Evolutionary conservation across 1,284 basidiomycete genomes (phyloP).

Genomic region (Malassezia cuniculi): DNA sequence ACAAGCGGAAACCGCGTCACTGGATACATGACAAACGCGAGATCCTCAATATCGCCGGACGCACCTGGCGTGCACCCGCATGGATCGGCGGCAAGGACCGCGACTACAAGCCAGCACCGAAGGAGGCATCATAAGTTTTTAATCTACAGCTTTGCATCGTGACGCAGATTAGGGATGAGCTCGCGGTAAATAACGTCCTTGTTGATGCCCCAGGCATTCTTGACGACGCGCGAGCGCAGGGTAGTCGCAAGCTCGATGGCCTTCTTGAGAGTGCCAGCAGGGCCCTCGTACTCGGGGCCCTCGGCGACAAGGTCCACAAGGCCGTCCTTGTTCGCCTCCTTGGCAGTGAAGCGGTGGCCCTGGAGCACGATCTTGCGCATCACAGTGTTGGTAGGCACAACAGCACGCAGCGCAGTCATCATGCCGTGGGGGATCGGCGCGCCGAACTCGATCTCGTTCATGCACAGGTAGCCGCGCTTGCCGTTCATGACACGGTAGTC

Average conservation of each 20-base stretch:
- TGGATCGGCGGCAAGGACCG: constrained; percentile 26
- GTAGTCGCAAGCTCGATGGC: constrained; percentile 47
- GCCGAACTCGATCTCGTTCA: constrained; percentile 59
- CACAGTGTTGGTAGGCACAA: constrained; percentile 54
- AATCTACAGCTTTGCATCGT: background rate
- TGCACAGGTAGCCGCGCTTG: constrained; percentile 56
- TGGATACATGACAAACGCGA: constrained; percentile 26
- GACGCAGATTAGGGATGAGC: too few relatives aligned
- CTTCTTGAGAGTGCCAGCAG: constrained; percentile 51
- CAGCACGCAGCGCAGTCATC: constrained; percentile 56
- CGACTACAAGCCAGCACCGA: constrained; percentile 5
- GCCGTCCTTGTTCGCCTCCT: constrained; percentile 57
- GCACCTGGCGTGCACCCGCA: constrained; percentile 26
- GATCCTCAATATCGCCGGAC: constrained; percentile 28
- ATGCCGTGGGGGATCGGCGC: constrained; percentile 30
- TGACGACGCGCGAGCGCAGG: constrained; percentile 45
- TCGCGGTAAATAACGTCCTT: constrained; percentile 44
- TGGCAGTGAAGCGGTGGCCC: constrained; percentile 66
- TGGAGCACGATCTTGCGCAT: constrained; percentile 68
- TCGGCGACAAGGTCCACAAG: constrained; percentile 58
- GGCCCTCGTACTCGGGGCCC: constrained; percentile 49
- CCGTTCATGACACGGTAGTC: constrained; percentile 83
- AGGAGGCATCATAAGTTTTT: background rate
- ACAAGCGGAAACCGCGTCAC: constrained; percentile 14
- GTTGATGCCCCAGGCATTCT: constrained; percentile 49